Evolutionary conservation across 257 asterid genomes (phyloP).

Genomic region (Knoxia roxburghii): DNA sequence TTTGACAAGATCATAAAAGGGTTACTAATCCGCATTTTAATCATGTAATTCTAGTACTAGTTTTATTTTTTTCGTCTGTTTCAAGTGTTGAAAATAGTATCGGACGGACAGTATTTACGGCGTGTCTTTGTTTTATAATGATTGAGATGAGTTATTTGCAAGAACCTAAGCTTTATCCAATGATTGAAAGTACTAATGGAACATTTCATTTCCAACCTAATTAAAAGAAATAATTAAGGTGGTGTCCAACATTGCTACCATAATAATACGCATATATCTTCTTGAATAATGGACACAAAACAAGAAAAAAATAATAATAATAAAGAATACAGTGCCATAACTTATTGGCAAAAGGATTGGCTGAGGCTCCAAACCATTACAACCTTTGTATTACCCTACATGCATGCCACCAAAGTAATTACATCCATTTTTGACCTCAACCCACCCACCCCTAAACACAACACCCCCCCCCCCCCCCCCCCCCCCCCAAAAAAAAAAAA

Average conservation of each 20-base stretch:
- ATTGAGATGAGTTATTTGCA: too few species aligned
- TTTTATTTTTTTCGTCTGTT: too few species aligned
- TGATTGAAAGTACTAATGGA: slow-evolving; percentile 23
- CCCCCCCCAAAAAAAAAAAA: too few species aligned
- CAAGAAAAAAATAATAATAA: too few species aligned
- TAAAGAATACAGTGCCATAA: slow-evolving; percentile 16
- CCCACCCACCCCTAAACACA: not conserved
- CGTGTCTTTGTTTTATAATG: too few species aligned
- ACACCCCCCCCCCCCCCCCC: slow-evolving; percentile 36
- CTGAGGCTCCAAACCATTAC: slow-evolving; percentile 11
- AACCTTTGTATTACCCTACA: slow-evolving; percentile 5
- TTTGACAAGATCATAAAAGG: too few species aligned
- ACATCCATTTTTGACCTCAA: not conserved
- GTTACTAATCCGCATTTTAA: too few species aligned
- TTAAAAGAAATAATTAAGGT: slow-evolving; percentile 21
- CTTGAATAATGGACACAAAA: slow-evolving; percentile 13
- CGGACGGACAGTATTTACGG: too few species aligned
- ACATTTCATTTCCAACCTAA: slow-evolving; percentile 15
- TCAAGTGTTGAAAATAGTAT: too few species aligned
- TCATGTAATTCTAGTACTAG: too few species aligned
- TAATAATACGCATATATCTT: slow-evolving; percentile 4
- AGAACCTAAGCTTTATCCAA: slow-evolving; percentile 18
- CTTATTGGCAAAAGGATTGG: slow-evolving; percentile 31
- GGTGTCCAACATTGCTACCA: slow-evolving; percentile 33
- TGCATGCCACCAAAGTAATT: not conserved